Percentiles rank a stretch among this genome's conserved stretches.
phyloP scores from a whole-genome alignment of 1,139 yeast genomes.

The Scheffersomyces cryptocercus region DNA sequence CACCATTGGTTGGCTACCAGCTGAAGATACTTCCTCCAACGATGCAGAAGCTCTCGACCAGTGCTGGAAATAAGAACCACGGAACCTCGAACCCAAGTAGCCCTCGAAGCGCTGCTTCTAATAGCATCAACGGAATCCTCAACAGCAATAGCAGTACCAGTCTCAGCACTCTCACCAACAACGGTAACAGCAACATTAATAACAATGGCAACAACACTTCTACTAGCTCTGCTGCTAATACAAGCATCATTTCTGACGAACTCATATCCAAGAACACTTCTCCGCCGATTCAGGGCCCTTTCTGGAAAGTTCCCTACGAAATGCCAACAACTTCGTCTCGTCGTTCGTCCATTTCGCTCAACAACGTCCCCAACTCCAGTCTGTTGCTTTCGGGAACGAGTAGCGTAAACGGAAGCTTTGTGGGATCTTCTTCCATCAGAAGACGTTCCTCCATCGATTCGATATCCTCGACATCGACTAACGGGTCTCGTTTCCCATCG shows the following conservation, averaged over 20 bases:
- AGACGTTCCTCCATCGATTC: conserved; percentile 42
- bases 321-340: conserved; percentile 33
- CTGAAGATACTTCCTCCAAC: conserved; percentile 8
- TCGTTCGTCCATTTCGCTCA: conserved; percentile 8
- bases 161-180: neutral
- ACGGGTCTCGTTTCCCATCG: conserved; percentile 32
- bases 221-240: conserved; percentile 11
- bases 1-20: conserved; percentile 23
- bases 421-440: conserved; percentile 7
- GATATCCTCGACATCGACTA: conserved; percentile 32
- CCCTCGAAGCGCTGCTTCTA: neutral
- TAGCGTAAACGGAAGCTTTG: neutral
- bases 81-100: neutral
- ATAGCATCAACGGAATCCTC: conserved; percentile 1
- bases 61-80: neutral
- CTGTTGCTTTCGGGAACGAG: neutral
- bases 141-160: neutral
- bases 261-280: conserved; percentile 18
- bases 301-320: conserved; percentile 55
- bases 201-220: conserved; percentile 1
- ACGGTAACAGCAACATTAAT: neutral
- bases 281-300: conserved; percentile 48
- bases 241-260: neutral
- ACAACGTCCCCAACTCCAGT: conserved; percentile 3
- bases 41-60: conserved; percentile 1